phyloP scores from a whole-genome alignment of 352 stramenopile species.

The Phytophthora tubulina region DNA sequence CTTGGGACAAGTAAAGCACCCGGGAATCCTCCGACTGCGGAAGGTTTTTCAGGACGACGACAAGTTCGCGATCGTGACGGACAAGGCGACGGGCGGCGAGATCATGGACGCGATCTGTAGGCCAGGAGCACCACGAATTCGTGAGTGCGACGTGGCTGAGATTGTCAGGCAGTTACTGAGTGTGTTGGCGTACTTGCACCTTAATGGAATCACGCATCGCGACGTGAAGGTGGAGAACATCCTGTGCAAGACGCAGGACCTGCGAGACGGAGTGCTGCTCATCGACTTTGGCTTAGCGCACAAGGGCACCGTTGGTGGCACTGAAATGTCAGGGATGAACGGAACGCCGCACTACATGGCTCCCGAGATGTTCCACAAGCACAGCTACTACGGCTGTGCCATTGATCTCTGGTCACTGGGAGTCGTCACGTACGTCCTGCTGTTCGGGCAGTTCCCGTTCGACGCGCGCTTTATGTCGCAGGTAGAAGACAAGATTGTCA shows the following conservation, averaged over 20 bases:
- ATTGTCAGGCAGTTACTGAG: conserved; percentile 75
- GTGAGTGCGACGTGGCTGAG: conserved; percentile 70
- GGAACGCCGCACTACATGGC: conserved; percentile 89
- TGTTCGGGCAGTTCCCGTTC: conserved; percentile 82
- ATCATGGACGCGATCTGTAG: conserved; percentile 65
- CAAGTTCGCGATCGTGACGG: conserved; percentile 76
- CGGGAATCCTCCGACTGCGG: conserved; percentile 62
- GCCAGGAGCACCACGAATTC: conserved; percentile 32
- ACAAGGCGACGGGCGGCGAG: conserved; percentile 70
- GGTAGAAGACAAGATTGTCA: conserved; percentile 85
- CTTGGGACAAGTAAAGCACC: conserved; percentile 66
- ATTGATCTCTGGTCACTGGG: conserved; percentile 87
- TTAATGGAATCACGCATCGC: conserved; percentile 79
- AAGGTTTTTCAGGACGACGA: conserved; percentile 77
- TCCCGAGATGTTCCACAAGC: conserved; percentile 81
- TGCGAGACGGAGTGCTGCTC: conserved; percentile 66
- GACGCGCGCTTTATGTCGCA: conserved; percentile 85
- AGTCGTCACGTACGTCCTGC: conserved; percentile 76
- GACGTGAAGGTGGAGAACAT: conserved; percentile 90
- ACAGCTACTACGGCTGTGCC: conserved; percentile 62
- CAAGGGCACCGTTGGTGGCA: conserved; percentile 45
- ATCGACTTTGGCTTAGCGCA: conserved; percentile 89
- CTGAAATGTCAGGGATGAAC: conserved; percentile 81
- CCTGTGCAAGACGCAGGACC: conserved; percentile 60
- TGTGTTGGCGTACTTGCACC: conserved; percentile 77